A percentile compares a stretch with the other conserved stretches of the same genome.
Conservation (phyloP, 2,329 filamentous ascomycete species). For the Ophiostoma sp. region DNA sequence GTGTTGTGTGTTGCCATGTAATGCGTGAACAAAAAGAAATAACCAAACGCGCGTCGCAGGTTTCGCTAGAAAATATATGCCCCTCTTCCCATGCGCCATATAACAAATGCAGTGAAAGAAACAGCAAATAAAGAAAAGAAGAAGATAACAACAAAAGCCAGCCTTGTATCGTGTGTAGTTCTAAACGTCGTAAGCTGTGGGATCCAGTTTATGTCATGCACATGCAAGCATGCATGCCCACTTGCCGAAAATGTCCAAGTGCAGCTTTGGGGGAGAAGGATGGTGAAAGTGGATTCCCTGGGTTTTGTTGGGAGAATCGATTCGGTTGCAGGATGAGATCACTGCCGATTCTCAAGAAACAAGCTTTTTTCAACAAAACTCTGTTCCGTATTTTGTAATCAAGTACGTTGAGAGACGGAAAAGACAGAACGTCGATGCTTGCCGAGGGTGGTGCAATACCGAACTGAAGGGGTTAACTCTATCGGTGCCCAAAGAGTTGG, state of each 20-base stretch:
- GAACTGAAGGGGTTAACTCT: slow-evolving; percentile 28
- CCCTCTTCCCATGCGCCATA: not conserved
- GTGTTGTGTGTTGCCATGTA: slow-evolving; percentile 2
- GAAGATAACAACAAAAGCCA: not conserved
- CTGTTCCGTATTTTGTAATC: not conserved
- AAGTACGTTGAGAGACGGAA: not conserved
- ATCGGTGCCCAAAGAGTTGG: slow-evolving; percentile 52
- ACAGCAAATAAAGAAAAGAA: not conserved
- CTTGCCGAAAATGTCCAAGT: slow-evolving; percentile 8
- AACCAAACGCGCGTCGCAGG: not conserved
- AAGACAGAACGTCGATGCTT: not conserved
- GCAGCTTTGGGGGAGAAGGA: slow-evolving; percentile 2
- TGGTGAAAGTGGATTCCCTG: not conserved
- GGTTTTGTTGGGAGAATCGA: slow-evolving; percentile 2
- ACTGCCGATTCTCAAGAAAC: not conserved
- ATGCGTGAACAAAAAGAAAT: not conserved
- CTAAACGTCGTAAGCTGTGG: not conserved
- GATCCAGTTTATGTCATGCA: slow-evolving; percentile 2
- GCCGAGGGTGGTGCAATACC: not conserved
- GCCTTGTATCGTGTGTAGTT: not conserved
- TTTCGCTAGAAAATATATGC: not conserved
- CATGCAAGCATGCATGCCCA: not conserved
- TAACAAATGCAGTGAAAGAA: not conserved
- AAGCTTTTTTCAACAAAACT: not conserved
- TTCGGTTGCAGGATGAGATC: not conserved